Base-by-base conservation (phyloP, 2,329 filamentous ascomycete species). In the Ceratocystiopsis brevicomis region DNA sequence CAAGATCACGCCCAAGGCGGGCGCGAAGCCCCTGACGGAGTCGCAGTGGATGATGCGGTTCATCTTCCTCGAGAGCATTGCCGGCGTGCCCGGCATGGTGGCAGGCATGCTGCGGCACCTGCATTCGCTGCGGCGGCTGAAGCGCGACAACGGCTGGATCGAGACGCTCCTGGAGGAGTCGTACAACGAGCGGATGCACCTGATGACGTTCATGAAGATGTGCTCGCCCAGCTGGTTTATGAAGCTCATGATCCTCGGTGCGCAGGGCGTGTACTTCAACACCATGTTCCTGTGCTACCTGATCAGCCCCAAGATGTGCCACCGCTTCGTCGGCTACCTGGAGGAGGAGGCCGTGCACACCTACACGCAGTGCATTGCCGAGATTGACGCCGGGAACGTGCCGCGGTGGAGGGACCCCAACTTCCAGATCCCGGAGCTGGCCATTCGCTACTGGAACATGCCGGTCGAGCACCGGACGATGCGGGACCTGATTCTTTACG, bases 301-400 rank as follows among this genome's bases (percentile, higher is more conserved):
- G 33, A 55, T 94, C 47, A 85, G 80, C 1, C 88, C 90, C 8
- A 76, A 78, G 48, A 88, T 84, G 49, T 88, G 83, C 55, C 90
- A 98, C 60, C 80, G 90, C 38, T 96, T 98, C 59, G 87, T 96
- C 43, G 90, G 87, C 2, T 96, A 96, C 53, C 75, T 98, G 13
- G 90, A 98, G 61, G 90, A 98, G 59, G 90, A 98, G 61, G 90
- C 90, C 10, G 88, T 96, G 1, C 73, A 93, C 56, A 98, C 90
- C 0, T 98, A 98, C 64, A 90, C 85, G 0, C 77, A 86, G 41
- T 83, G 85, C 47, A 81, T 96, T 53, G 68, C 76, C 51, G 90
- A 96, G 55, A 72, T 98, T 19, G 87, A 96, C 46, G 69, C 71
- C 3, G 88, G 88, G n/a, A 72, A 75, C 46, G 65, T 95, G 14